phyloP scores from a whole-genome alignment of 345 rosid genomes.

The Eutrema yunnanense region DNA sequence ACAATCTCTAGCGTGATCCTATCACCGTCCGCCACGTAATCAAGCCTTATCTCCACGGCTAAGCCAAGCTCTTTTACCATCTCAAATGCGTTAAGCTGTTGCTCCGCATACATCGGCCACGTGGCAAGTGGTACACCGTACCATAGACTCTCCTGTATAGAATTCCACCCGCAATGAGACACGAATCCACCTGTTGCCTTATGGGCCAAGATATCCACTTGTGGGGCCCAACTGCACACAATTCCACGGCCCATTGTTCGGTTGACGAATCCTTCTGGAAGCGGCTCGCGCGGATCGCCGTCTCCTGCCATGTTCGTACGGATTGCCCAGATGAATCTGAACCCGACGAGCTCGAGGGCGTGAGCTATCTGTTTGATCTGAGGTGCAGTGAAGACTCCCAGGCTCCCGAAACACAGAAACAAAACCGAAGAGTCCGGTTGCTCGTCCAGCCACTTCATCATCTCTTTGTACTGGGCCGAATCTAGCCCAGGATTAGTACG shows the following conservation, averaged over 20 bases:
- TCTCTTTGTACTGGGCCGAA: not conserved
- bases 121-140: constrained; percentile 39
- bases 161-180: constrained; percentile 64
- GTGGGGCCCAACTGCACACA: constrained; percentile 58
- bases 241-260: constrained; percentile 35
- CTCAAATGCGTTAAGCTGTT: constrained; percentile 43
- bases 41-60: constrained; percentile 43
- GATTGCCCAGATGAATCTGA: constrained; percentile 41
- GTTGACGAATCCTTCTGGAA: constrained; percentile 46
- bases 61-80: constrained; percentile 39
- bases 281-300: constrained; percentile 19
- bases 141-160: constrained; percentile 43
- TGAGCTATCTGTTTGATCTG: constrained; percentile 44
- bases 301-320: constrained; percentile 13
- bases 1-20: not conserved
- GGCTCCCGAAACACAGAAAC: constrained; percentile 58
- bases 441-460: constrained; percentile 39
- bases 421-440: constrained; percentile 45
- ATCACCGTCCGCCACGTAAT: constrained; percentile 31
- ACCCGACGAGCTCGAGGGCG: constrained; percentile 38
- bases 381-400: constrained; percentile 39
- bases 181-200: constrained; percentile 49
- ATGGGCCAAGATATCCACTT: constrained; percentile 34
- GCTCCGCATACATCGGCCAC: constrained; percentile 52
- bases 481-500: not conserved